These are phyloP conservation scores for Boletus rex-veris DNA, from an alignment of 768 basidiomycete genomes.

Conservation along the genomic window DNA sequence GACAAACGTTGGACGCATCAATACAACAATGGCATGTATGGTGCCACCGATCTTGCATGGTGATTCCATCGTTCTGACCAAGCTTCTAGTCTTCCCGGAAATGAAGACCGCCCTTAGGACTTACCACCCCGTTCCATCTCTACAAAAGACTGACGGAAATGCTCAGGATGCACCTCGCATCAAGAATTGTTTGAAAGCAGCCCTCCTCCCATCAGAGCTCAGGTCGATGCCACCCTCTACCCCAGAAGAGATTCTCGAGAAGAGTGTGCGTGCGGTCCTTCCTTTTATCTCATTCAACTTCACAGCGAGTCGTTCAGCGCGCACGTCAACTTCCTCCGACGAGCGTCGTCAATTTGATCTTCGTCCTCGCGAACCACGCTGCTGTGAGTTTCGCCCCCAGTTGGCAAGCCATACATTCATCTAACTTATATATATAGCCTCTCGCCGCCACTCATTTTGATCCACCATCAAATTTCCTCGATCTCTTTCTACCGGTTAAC, in stretches of 20 bases:
- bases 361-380: conserved; percentile 76
- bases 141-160: conserved; percentile 86
- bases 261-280: conserved; percentile 46
- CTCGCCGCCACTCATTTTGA: conserved; percentile 71
- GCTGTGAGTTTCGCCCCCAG: conserved; percentile 46
- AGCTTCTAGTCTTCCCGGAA: conserved; percentile 74
- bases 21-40: conserved; percentile 88
- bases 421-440: conserved; percentile 38
- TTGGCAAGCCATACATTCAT: conserved; percentile 7
- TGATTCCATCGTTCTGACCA: conserved; percentile 17
- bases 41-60: conserved; percentile 5
- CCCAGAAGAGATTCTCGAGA: conserved; percentile 69
- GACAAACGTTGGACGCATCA: conserved; percentile 88
- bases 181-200: conserved; percentile 86
- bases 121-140: conserved; percentile 84
- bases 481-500: conserved; percentile 77
- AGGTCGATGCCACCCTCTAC: conserved; percentile 65
- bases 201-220: conserved; percentile 66
- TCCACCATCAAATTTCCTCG: conserved; percentile 68
- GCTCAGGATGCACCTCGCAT: conserved; percentile 89
- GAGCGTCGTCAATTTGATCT: conserved; percentile 82
- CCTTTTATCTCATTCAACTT: conserved; percentile 1
- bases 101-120: conserved; percentile 89
- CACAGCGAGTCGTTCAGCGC: conserved; percentile 37
- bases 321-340: conserved; percentile 70